phyloP scores from a whole-genome alignment of 805 yeast species.

The Saturnispora hagleri region DNA sequence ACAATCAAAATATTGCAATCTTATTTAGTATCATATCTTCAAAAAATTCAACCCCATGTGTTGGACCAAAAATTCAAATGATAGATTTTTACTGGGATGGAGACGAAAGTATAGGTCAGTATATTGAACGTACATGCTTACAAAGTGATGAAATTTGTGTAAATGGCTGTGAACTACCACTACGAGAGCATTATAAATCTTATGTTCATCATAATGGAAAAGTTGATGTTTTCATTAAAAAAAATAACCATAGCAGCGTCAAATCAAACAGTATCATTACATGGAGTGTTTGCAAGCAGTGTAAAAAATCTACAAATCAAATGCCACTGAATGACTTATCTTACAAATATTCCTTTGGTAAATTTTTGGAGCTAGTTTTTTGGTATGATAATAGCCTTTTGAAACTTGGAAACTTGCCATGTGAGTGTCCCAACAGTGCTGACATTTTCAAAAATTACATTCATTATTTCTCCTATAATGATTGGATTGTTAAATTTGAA shows the following conservation, averaged over 20 bases:
- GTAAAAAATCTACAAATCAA: constrained; percentile 68
- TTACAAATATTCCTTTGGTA: constrained; percentile 89
- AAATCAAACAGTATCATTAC: constrained; percentile 62
- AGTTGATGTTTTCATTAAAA: constrained; percentile 67
- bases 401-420: constrained; percentile 14
- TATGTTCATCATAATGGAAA: constrained; percentile 86
- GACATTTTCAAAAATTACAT: constrained; percentile 71
- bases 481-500: constrained; percentile 70
- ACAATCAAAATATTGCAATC: constrained; percentile 72
- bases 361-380: constrained; percentile 77
- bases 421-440: constrained; percentile 59
- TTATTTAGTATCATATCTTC: constrained; percentile 76
- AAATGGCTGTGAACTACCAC: constrained; percentile 69
- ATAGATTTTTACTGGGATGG: constrained; percentile 87
- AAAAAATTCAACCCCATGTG: constrained; percentile 82
- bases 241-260: constrained; percentile 46
- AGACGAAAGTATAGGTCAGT: constrained; percentile 84
- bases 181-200: constrained; percentile 69
- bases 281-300: constrained; percentile 86
- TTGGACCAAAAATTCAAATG: constrained; percentile 78
- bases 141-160: constrained; percentile 62
- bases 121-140: constrained; percentile 66
- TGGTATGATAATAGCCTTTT: constrained; percentile 33
- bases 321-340: constrained; percentile 77
- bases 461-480: constrained; percentile 75